These are phyloP conservation scores for Ophiostoma piceae DNA, from an alignment of 2,329 filamentous ascomycete genomes.

Conservation along the genomic window DNA sequence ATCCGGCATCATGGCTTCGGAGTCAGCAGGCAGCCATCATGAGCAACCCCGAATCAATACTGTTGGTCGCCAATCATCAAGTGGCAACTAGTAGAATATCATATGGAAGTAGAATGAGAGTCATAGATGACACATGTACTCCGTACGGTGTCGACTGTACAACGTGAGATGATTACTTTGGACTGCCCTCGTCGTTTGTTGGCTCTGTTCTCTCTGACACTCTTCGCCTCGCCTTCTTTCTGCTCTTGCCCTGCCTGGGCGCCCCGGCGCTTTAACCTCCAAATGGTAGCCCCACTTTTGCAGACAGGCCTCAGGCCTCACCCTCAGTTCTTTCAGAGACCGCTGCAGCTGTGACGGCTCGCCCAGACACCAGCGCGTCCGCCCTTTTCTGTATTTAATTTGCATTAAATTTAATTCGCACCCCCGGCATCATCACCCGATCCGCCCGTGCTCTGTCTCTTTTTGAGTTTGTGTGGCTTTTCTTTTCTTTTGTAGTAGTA, in stretches of 20 bases:
- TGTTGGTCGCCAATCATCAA: neutral
- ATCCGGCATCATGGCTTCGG: neutral
- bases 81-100: neutral
- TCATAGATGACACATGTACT: neutral
- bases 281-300: neutral
- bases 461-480: constrained; percentile 6
- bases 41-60: no score
- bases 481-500: constrained; percentile 6
- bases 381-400: constrained; percentile 17
- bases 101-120: neutral
- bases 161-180: neutral
- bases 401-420: constrained; percentile 18
- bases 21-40: neutral
- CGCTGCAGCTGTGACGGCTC: neutral
- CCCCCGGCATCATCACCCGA: constrained; percentile 31
- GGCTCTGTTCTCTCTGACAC: neutral
- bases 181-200: neutral
- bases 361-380: constrained; percentile 20
- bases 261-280: no score
- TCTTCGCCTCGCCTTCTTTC: no score
- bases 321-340: neutral
- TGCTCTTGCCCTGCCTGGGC: no score
- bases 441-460: constrained; percentile 25
- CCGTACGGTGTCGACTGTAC: neutral
- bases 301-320: neutral